phyloP scores from a whole-genome alignment of 768 basidiomycete species.

The Auricularia heimuer region DNA sequence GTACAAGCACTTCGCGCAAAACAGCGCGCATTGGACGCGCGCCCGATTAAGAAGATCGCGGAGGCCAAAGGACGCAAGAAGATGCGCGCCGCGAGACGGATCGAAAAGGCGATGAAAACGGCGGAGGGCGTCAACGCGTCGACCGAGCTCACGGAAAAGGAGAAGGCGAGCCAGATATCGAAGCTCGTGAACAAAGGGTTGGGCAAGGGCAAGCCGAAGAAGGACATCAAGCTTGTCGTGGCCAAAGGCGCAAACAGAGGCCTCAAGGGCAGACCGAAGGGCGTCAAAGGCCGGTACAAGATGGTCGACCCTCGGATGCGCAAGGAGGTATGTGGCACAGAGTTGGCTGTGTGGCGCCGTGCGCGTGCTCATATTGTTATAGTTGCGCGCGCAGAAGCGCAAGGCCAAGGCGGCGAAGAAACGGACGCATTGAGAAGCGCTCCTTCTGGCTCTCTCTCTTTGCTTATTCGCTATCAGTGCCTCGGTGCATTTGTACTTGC shows the following conservation, averaged over 20 bases:
- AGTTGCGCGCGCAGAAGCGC: conserved; percentile 80
- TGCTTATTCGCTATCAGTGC: too few species aligned
- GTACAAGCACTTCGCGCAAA: conserved; percentile 74
- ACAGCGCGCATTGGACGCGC: conserved; percentile 87
- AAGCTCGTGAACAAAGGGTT: conserved; percentile 80
- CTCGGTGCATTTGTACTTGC: too few species aligned
- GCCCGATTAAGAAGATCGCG: conserved; percentile 97
- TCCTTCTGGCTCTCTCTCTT: background rate
- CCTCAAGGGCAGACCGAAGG: conserved; percentile 86
- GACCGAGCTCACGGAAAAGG: conserved; percentile 84
- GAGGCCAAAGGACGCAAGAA: conserved; percentile 98
- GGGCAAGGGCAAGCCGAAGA: conserved; percentile 59
- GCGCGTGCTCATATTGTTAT: conserved; percentile 6
- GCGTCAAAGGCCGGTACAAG: conserved; percentile 87
- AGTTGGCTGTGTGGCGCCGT: background rate
- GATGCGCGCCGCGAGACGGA: conserved; percentile 68
- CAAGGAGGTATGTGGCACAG: conserved; percentile 58
- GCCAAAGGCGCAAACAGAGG: conserved; percentile 87
- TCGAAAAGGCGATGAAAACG: conserved; percentile 92
- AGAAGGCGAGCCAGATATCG: conserved; percentile 89
- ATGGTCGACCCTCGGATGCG: conserved; percentile 94
- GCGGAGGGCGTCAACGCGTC: conserved; percentile 88
- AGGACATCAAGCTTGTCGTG: conserved; percentile 74
- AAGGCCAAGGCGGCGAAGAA: conserved; percentile 65
- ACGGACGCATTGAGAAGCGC: conserved; percentile 27